A percentile compares a stretch with the other conserved stretches of the same genome.
phyloP scores from a whole-genome alignment of 495 filamentous ascomycete genomes.

The Collariella sp. region DNA sequence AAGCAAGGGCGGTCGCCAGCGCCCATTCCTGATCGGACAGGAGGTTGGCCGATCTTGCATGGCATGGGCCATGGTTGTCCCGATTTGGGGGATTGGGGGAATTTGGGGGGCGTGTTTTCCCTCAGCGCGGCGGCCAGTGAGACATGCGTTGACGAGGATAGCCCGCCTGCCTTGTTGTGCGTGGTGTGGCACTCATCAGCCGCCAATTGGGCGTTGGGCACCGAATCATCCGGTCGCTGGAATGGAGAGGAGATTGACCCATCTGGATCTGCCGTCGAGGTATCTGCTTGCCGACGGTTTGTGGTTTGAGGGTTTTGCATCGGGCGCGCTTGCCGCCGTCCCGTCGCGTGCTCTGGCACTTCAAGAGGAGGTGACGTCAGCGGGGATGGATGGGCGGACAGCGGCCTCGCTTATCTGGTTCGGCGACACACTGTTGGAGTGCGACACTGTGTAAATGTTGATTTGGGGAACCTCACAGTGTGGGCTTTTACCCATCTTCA shows the following conservation, averaged over 20 bases:
- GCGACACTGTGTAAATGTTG: background rate
- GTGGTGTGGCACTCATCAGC: background rate
- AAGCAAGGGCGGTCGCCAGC: background rate
- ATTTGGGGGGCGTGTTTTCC: too few species aligned
- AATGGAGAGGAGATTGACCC: background rate
- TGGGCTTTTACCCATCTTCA: too few species aligned
- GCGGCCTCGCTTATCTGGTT: slow-evolving; percentile 6
- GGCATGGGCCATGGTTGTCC: background rate
- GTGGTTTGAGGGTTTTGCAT: too few species aligned
- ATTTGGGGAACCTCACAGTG: too few species aligned
- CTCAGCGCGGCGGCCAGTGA: background rate
- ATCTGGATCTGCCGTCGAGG: background rate
- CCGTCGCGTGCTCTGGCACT: background rate
- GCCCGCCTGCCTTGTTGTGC: background rate
- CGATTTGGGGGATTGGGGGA: background rate
- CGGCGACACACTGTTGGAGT: too few species aligned
- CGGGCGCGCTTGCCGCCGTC: slow-evolving; percentile 8
- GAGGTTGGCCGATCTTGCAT: slow-evolving; percentile 4
- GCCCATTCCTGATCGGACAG: background rate
- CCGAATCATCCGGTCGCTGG: too few species aligned
- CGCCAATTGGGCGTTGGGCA: background rate
- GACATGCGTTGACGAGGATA: background rate
- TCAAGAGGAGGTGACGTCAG: slow-evolving; percentile 4
- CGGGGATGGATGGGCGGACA: background rate
- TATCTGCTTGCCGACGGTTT: background rate